Evolutionary conservation across 805 yeast species (phyloP), one percentile per base, ranked within the genome.

Genomic region (Saccharomycopsis oosterbeekiorum): DNA sequence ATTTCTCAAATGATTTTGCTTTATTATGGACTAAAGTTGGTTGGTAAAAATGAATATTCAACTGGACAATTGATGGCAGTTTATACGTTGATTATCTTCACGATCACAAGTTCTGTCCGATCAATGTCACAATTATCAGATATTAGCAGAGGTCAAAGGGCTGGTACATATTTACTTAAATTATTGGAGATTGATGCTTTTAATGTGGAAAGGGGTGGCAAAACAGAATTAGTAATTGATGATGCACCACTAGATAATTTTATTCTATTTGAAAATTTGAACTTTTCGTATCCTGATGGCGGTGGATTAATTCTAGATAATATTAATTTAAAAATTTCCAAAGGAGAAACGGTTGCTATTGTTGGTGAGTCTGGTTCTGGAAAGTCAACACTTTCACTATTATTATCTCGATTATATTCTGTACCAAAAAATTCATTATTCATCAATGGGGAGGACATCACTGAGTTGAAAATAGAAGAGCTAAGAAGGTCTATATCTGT

Each of bases 291-390:
- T 47, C 2, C 9, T 12, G 34, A 47, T 47, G 4, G 9, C 15
- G n/a, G 19, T 40, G 12, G 37, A 8, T n/a, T 14, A 14, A 74
- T 80, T 2, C 74, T 86, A 39, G 71, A 74, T 1, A 67, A 77
- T 37, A 66, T 88, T 6, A 70, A 71, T 10, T 73, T 86, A 39
- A 53, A 62, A 0, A 69, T 92, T 1, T 36, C 67, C 0, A 67
- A 73, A 11, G 80, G 82, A 19, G 81, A 83, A 60, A 75, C 81
- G 0, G 75, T 87, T 21, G 94, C 89, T 0, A 71, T 94, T 1
- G 82, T 85, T 2, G 99, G 99, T 0, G 83, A 81, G 41, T 89
- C 97, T 1, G 99, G 99, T 0, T 80, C 86, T 14, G 99, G 99
- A 0, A 94, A 94, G 71, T 87, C 97, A 0, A 90, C 98, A 0